Evolutionary conservation across 345 rosid genomes (phyloP).

Genomic region (Combretum micranthum): DNA sequence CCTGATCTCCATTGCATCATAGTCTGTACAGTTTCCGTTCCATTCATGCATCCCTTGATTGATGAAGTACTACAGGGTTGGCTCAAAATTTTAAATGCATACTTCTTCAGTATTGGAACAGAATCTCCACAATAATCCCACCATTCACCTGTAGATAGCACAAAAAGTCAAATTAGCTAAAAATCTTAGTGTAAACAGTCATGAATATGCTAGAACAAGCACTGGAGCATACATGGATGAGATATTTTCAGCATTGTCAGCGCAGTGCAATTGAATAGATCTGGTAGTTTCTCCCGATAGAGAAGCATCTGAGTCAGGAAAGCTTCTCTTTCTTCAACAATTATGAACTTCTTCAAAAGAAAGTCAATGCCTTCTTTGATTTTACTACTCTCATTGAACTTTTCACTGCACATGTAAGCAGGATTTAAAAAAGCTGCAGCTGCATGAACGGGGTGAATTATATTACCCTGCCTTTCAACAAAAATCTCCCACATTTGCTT

Average conservation of each 20-base stretch:
- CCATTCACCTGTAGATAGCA: constrained; percentile 9
- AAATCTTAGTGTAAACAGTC: neutral
- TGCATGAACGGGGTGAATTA: constrained; percentile 1
- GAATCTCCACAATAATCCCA: constrained; percentile 11
- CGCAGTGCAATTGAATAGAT: neutral
- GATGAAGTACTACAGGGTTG: constrained; percentile 9
- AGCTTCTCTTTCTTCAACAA: constrained; percentile 1
- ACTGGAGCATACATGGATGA: constrained; percentile 13
- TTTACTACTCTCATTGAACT: neutral
- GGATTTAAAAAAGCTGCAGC: constrained; percentile 17
- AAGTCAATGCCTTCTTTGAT: constrained; percentile 5
- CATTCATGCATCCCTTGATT: neutral
- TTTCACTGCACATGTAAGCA: neutral
- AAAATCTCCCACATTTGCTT: neutral
- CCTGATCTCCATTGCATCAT: neutral
- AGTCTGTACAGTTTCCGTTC: constrained; percentile 2
- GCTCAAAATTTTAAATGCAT: constrained; percentile 13
- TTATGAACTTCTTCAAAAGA: neutral
- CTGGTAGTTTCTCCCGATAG: constrained; percentile 4
- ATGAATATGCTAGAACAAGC: neutral
- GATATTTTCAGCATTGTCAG: neutral
- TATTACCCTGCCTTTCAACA: neutral
- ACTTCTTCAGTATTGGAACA: constrained; percentile 8
- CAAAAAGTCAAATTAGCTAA: neutral
- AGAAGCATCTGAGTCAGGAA: constrained; percentile 1